A percentile compares a stretch with the other conserved stretches of the same genome.
Evolutionary conservation across 805 yeast genomes (phyloP).

Genomic region (Lachancea sp.): DNA sequence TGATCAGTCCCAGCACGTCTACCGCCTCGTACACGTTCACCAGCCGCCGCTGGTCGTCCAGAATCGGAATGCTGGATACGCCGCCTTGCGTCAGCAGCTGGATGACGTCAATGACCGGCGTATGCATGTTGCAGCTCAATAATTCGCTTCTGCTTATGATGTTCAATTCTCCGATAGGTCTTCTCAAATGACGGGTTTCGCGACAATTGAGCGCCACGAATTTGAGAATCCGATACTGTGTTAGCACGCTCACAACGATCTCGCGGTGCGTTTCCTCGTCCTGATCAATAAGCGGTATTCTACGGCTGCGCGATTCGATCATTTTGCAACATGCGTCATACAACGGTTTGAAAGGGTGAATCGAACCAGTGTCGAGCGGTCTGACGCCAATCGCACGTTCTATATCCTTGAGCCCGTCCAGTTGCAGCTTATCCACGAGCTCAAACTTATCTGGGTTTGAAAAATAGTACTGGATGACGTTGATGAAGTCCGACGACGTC

Average conservation of each 20-base stretch:
- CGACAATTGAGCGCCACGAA: slow-evolving; percentile 94
- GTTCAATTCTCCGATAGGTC: slow-evolving; percentile 64
- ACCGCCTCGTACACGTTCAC: slow-evolving; percentile 93
- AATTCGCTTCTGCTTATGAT: slow-evolving; percentile 53
- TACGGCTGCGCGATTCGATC: slow-evolving; percentile 80
- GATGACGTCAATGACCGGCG: slow-evolving; percentile 92
- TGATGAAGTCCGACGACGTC: slow-evolving; percentile 87
- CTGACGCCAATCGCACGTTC: slow-evolving; percentile 83
- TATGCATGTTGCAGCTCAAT: slow-evolving; percentile 79
- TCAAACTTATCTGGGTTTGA: slow-evolving; percentile 85
- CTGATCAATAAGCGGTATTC: slow-evolving; percentile 90
- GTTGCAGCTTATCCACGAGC: slow-evolving; percentile 74
- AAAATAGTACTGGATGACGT: slow-evolving; percentile 89
- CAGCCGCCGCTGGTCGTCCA: slow-evolving; percentile 60
- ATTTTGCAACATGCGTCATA: slow-evolving; percentile 91
- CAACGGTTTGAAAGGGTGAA: slow-evolving; percentile 83
- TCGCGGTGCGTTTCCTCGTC: slow-evolving; percentile 90
- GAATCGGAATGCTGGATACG: slow-evolving; percentile 90
- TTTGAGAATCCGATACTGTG: slow-evolving; percentile 92
- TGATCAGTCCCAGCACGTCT: slow-evolving; percentile 85
- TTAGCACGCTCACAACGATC: slow-evolving; percentile 88
- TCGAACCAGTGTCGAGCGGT: slow-evolving; percentile 77
- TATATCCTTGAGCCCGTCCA: slow-evolving; percentile 79
- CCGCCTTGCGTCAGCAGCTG: slow-evolving; percentile 68
- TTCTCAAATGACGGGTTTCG: slow-evolving; percentile 76